Percentiles rank a stretch among this genome's conserved stretches.
phyloP scores from a whole-genome alignment of 106 monocot genomes.

The Cymbidium sinense region DNA sequence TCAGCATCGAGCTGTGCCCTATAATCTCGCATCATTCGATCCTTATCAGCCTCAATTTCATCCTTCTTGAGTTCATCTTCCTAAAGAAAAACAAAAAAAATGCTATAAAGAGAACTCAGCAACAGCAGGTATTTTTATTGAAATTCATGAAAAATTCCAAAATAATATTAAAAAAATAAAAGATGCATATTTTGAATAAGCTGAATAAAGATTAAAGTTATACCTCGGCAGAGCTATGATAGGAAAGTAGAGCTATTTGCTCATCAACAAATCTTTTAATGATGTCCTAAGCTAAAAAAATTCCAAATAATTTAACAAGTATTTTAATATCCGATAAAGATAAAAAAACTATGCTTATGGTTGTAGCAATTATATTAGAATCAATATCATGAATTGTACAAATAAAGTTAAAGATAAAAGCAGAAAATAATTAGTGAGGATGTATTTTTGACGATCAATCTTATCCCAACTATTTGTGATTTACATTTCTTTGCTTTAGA shows the following conservation, averaged over 20 bases:
- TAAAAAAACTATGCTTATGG: not conserved
- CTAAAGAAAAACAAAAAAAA: conserved; percentile 23
- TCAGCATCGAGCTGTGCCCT: conserved; percentile 96
- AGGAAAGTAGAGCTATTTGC: not conserved
- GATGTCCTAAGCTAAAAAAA: not conserved
- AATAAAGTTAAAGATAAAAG: not conserved
- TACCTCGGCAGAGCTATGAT: not conserved
- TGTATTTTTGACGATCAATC: not conserved
- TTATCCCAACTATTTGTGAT: not conserved
- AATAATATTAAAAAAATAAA: not conserved
- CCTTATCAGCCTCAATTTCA: conserved; percentile 95
- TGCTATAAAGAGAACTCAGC: not conserved
- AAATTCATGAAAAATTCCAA: not conserved
- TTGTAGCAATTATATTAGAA: not conserved
- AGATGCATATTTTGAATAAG: not conserved
- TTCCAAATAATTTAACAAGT: not conserved
- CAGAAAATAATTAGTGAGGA: not conserved
- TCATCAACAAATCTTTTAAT: not conserved
- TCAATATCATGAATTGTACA: not conserved
- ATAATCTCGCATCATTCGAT: conserved; percentile 98
- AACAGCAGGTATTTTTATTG: not conserved
- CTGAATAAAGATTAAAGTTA: not conserved
- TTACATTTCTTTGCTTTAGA: not conserved
- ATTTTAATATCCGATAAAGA: not conserved
- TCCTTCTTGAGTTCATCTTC: conserved; percentile 86